Conservation (phyloP, 176 grass and related monocot genomes). For the Lolium multiflorum region DNA sequence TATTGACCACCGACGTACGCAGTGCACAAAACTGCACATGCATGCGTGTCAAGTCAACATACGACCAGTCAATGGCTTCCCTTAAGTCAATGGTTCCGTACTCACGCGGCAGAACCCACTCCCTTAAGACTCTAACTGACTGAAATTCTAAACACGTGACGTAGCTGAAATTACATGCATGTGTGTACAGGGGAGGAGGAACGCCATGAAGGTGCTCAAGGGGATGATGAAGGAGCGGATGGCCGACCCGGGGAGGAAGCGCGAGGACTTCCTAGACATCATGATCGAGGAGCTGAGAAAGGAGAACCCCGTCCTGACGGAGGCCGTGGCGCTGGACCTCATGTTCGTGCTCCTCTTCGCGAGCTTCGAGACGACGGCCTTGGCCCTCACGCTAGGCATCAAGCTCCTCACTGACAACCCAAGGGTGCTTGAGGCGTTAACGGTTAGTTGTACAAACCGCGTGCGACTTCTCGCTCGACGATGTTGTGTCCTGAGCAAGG, state of each 20-base stretch:
- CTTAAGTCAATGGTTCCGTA: too few species aligned
- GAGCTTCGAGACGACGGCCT: conserved; percentile 73
- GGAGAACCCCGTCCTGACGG: conserved; percentile 60
- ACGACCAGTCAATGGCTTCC: conserved; percentile 32
- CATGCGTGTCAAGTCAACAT: conserved; percentile 43
- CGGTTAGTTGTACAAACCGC: conserved; percentile 46
- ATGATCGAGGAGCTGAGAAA: conserved; percentile 64
- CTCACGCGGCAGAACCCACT: background rate
- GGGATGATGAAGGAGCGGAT: conserved; percentile 50
- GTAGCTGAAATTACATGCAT: background rate
- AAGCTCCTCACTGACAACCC: conserved; percentile 75
- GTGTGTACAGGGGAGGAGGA: conserved; percentile 54
- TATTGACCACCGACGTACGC: conserved; percentile 21
- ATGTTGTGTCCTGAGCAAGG: conserved; percentile 8
- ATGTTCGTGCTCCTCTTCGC: conserved; percentile 79
- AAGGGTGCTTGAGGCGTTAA: conserved; percentile 55
- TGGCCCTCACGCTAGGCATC: conserved; percentile 81
- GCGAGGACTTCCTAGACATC: conserved; percentile 64
- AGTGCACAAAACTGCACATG: conserved; percentile 48
- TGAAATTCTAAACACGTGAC: background rate
- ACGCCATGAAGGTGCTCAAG: conserved; percentile 69
- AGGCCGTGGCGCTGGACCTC: conserved; percentile 64
- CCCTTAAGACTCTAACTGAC: background rate
- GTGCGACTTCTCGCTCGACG: background rate
- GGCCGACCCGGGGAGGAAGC: conserved; percentile 20